Conservation (phyloP, 306 rosid genomes). For the Cercis canadensis region DNA sequence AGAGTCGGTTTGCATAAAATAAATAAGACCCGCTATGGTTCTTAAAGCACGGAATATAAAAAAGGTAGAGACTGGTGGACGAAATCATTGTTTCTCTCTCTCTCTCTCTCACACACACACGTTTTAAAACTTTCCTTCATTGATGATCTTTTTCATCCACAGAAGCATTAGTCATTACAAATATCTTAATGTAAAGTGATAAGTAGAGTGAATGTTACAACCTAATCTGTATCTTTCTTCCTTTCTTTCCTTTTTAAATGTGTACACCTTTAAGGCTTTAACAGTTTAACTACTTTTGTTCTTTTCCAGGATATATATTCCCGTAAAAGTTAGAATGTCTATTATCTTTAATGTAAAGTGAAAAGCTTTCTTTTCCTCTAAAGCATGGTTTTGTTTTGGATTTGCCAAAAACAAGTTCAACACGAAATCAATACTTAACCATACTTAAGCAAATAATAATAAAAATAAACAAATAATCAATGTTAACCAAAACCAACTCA, state of each 20-base stretch:
- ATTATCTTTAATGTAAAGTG: conserved; percentile 23
- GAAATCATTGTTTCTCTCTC: conserved; percentile 49
- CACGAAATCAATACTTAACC: not conserved
- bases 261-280: not conserved
- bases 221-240: not conserved
- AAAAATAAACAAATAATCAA: too few species aligned
- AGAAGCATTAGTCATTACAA: conserved; percentile 41
- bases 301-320: conserved; percentile 30
- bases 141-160: conserved; percentile 20
- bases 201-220: conserved; percentile 15
- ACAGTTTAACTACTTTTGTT: conserved; percentile 20
- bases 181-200: not conserved
- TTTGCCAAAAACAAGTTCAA: conserved; percentile 9
- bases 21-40: too few species aligned
- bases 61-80: conserved; percentile 41
- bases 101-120: conserved; percentile 9
- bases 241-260: not conserved
- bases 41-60: too few species aligned
- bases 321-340: conserved; percentile 32
- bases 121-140: conserved; percentile 29
- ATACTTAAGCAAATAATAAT: not conserved
- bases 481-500: too few species aligned
- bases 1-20: too few species aligned
- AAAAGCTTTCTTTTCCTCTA: conserved; percentile 28
- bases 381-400: conserved; percentile 28